Evolutionary conservation across 352 stramenopile species (phyloP), one percentile per base, ranked within the genome.

Genomic region (Phytopythium boreale): DNA sequence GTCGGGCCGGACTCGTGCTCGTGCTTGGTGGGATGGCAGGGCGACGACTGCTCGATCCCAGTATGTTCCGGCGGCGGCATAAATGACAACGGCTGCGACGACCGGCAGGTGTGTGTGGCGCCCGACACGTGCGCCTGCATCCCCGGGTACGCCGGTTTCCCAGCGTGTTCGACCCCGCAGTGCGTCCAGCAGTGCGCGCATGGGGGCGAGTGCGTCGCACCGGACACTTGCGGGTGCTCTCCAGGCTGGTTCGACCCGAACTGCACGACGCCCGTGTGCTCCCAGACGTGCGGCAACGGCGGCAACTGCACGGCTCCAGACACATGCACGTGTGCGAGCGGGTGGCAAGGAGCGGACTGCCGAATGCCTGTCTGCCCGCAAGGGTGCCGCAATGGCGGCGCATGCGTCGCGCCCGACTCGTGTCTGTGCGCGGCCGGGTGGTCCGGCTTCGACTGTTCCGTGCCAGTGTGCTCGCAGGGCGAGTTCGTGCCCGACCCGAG

Each of bases 231-330:
- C 64, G 59, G 71, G 2, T 99, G 96, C 68, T 39, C 66, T 12
- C 59, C 62, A 9, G 97, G 97, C 0, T 99, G 97, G 97, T 98
- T 98, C 65, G 96, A 98, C 64, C 60, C 90, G 0, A 99, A 99
- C 71, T 99, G 97, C 71, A 98, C 95, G 3, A 98, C 96, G 6
- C 97, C 97, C 0, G 95, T 99, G 24, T 99, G 96, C 62, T 60
- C 77, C 9, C 90, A 98, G 71, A 99, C 97, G 11, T 99, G 97
- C 74, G 97, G 95, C 0, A 99, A 99, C 71, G 89, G 90, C 20
- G 96, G 92, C 0, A 98, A 98, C 63, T 99, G 97, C 69, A 98
- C 93, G 10, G 83, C 79, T 4, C 92, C 95, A 0, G 81, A 97
- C 67, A 90, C 72, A 1, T 99, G 97, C 71, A 87, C 80, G 29